A percentile compares a stretch with the other conserved stretches of the same genome.
phyloP scores from a whole-genome alignment of 192 early-diverging fungal species.

The Coemansia sp. region DNA sequence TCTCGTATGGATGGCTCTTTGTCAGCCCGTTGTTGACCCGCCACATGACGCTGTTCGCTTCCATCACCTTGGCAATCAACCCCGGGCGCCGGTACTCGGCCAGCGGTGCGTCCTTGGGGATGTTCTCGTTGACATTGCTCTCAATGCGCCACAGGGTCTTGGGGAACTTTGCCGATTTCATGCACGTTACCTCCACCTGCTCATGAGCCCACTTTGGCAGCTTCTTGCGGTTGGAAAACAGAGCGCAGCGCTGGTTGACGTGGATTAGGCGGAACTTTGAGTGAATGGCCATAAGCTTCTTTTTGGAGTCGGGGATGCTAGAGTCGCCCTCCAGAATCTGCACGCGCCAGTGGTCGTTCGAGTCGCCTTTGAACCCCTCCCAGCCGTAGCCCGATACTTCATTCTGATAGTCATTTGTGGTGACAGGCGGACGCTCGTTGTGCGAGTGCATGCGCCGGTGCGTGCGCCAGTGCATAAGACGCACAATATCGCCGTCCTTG shows the following conservation, averaged over 20 bases:
- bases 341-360: conserved; percentile 88
- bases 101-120: conserved; percentile 55
- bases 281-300: conserved; percentile 65
- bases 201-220: conserved; percentile 96
- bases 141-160: conserved; percentile 93
- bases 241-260: conserved; percentile 62
- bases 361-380: conserved; percentile 62
- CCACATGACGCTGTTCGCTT: conserved; percentile 87
- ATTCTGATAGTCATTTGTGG: conserved; percentile 64
- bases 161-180: conserved; percentile 62
- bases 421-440: conserved; percentile 67
- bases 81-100: conserved; percentile 62
- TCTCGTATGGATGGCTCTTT: conserved; percentile 89
- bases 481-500: conserved; percentile 73
- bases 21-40: conserved; percentile 81
- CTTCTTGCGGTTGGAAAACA: conserved; percentile 67
- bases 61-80: conserved; percentile 84
- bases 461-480: conserved; percentile 72
- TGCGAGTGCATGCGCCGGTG: conserved; percentile 84
- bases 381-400: conserved; percentile 89
- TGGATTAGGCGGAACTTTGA: conserved; percentile 83
- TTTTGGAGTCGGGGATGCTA: conserved; percentile 34
- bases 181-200: conserved; percentile 88
- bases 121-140: conserved; percentile 55
- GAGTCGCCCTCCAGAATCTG: conserved; percentile 71